Base-by-base conservation (phyloP, 306 rosid genomes). In the Bauhinia variegata region DNA sequence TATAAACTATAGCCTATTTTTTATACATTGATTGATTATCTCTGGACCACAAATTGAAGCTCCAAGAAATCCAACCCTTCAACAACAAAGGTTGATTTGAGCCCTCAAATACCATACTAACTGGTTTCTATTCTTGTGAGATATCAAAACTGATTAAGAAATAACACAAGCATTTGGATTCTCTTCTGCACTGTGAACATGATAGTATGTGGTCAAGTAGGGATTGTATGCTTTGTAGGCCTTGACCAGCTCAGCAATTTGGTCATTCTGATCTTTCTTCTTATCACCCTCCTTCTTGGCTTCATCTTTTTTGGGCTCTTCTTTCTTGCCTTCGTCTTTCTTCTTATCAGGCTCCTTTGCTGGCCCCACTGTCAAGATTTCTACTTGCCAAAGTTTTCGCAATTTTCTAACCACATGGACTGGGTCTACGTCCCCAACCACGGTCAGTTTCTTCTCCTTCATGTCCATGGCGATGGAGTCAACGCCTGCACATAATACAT, bases 391-490 rank as follows among this genome's bases (percentile, higher is more conserved):
- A 39, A 41, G 11, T 68, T 89, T 92, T 67, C 93, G 74, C n/a
- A 89, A 19, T 46, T 89, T 92, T 57, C 57, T 75, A 5, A 79
- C 93, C 14, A 87, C 68, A 0, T 59, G 16, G 3, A 89, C 89
- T 0, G 96, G 96, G 61, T 92, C 96, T 41, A 83, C 65, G 4
- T 64, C 73, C 2, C 96, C 98, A 16, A 80, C 59, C 15, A 92
- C 89, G 0, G 96, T 92, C 41, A 92, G 23, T 34, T 89, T 92
- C 79, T 65, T 79, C n/a, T 87, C 96, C 39, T 89, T 92, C 96
- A 92, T 87, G 78, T 92, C 87, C 96, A 87, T 75, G 11, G 87
- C 79, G 41, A 92, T 82, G 3, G 96, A 87, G 43, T 92, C 93
- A 63, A 89, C 70, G 68, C 98, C 98, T 89, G 49, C 82, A 81